These are phyloP conservation scores for Eucalyptus virginea DNA, from an alignment of 345 rosid species.

Conservation along the genomic window DNA sequence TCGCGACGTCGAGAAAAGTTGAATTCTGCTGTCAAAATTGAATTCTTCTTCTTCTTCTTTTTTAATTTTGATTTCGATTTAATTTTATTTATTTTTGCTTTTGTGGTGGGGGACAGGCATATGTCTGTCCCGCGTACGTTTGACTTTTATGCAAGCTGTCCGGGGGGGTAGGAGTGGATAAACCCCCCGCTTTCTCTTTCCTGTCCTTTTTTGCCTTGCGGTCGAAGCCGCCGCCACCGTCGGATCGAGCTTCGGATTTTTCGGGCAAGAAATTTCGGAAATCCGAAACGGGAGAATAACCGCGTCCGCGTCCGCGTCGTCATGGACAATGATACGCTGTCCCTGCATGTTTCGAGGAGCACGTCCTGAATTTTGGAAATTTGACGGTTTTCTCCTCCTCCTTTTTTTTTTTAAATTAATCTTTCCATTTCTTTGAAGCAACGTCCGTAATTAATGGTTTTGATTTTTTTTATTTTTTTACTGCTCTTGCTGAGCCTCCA, in stretches of 20 bases:
- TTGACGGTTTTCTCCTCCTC: background rate
- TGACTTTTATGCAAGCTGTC: background rate
- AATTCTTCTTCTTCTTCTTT: background rate
- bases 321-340: background rate
- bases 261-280: background rate
- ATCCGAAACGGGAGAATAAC: background rate
- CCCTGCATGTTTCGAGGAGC: background rate
- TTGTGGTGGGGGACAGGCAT: background rate
- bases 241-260: background rate
- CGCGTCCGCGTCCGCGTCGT: background rate
- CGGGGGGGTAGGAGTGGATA: background rate
- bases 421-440: background rate
- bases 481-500: background rate
- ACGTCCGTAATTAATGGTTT: background rate
- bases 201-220: background rate
- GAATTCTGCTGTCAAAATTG: background rate
- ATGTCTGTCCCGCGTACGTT: background rate
- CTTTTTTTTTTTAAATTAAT: background rate
- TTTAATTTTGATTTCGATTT: background rate
- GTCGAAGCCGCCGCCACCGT: background rate
- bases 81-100: rapidly evolving
- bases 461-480: background rate
- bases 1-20: rapidly evolving
- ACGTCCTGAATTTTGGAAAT: background rate
- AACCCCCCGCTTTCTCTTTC: background rate